These are phyloP conservation scores for Acacia confusa DNA, from an alignment of 306 rosid genomes.

Conservation along the genomic window DNA sequence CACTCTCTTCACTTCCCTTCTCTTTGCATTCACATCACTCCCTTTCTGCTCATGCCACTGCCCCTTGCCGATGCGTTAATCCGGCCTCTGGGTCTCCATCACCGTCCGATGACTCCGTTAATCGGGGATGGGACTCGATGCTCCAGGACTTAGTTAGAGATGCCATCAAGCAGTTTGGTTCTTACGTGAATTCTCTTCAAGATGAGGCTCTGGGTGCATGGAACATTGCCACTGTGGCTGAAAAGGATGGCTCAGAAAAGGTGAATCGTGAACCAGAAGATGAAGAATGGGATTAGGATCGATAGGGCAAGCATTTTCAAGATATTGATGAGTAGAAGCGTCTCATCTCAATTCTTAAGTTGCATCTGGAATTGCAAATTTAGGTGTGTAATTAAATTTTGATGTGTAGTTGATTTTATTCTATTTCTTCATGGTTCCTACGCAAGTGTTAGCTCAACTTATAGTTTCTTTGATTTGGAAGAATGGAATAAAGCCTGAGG, in stretches of 20 bases:
- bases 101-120: constrained; percentile 41
- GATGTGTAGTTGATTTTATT: neutral
- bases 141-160: constrained; percentile 46
- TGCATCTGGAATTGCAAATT: constrained; percentile 1
- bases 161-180: constrained; percentile 57
- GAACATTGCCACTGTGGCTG: constrained; percentile 1
- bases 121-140: constrained; percentile 64
- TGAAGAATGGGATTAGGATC: constrained; percentile 88
- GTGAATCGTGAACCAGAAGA: neutral
- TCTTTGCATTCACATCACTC: constrained; percentile 36
- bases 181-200: constrained; percentile 41
- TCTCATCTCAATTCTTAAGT: constrained; percentile 72
- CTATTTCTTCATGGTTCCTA: neutral
- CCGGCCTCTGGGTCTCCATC: constrained; percentile 42
- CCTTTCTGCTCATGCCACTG: constrained; percentile 21
- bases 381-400: neutral
- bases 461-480: neutral
- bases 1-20: constrained; percentile 43
- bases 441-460: neutral
- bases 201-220: neutral
- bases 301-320: constrained; percentile 79
- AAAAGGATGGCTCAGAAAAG: neutral
- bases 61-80: constrained; percentile 54
- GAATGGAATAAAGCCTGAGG: neutral
- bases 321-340: constrained; percentile 84